These are phyloP conservation scores for Exophiala lecanii-corni DNA, from an alignment of 2,329 filamentous ascomycete species.

Conservation along the genomic window DNA sequence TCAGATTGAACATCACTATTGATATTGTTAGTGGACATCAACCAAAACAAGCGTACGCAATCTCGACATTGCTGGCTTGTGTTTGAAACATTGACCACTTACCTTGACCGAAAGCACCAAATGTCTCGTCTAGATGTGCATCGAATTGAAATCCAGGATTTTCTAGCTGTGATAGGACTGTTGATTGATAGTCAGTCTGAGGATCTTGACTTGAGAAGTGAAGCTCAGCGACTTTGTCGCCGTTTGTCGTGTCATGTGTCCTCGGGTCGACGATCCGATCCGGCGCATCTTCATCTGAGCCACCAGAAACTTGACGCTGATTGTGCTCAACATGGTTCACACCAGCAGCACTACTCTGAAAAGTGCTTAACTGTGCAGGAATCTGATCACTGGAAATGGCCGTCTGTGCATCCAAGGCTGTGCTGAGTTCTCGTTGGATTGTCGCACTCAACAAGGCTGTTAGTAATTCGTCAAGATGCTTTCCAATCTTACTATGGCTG, in stretches of 20 bases:
- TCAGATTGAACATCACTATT: slow-evolving; percentile 13
- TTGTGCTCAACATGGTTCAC: neutral
- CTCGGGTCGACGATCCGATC: neutral
- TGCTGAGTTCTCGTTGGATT: slow-evolving; percentile 21
- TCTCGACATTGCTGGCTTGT: too few relatives aligned
- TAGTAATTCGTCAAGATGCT: slow-evolving; percentile 27
- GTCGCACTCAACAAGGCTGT: slow-evolving; percentile 27
- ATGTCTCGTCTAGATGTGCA: slow-evolving; percentile 9
- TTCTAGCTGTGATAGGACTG: neutral
- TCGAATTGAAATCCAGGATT: slow-evolving; percentile 6
- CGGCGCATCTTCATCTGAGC: neutral
- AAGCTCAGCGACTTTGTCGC: neutral
- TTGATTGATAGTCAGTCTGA: neutral
- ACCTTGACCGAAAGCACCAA: slow-evolving; percentile 12
- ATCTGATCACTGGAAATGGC: neutral
- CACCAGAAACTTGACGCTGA: neutral
- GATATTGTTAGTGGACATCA: neutral
- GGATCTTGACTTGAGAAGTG: neutral
- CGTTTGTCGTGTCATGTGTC: neutral
- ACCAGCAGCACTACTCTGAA: neutral
- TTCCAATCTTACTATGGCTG: slow-evolving; percentile 26
- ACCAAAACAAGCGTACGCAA: too few relatives aligned
- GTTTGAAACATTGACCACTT: neutral
- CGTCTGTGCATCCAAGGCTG: slow-evolving; percentile 4
- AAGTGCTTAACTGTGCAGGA: neutral